Conservation (phyloP, 2,329 filamentous ascomycete genomes). For the Colletotrichum neosansevieriae region DNA sequence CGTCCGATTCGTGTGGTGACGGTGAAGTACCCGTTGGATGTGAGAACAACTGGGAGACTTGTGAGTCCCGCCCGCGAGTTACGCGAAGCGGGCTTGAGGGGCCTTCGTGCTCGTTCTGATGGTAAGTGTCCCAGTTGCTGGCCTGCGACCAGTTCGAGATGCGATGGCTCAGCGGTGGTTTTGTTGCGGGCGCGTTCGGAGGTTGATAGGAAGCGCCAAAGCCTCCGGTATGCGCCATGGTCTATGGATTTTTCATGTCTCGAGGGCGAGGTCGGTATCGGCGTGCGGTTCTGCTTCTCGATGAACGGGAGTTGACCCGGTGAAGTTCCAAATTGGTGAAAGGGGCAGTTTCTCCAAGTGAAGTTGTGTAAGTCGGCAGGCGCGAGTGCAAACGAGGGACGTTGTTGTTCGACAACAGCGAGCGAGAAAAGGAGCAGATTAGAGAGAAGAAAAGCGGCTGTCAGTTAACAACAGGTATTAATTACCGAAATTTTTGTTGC, state of each 20-base stretch:
- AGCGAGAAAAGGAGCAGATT: background rate
- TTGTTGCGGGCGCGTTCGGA: conserved; percentile 6
- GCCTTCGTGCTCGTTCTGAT: conserved; percentile 46
- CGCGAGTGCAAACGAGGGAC: background rate
- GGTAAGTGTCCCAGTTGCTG: conserved; percentile 45
- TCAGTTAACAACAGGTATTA: conserved; percentile 24
- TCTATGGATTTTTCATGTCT: conserved; percentile 35
- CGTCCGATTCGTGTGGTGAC: conserved; percentile 15
- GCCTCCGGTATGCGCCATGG: conserved; percentile 33
- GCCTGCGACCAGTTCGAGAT: conserved; percentile 52
- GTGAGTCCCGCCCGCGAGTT: conserved; percentile 53
- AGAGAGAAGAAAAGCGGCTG: background rate
- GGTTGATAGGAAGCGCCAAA: conserved; percentile 47
- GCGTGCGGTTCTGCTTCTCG: background rate
- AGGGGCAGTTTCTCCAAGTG: conserved; percentile 11
- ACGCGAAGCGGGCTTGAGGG: conserved; percentile 46
- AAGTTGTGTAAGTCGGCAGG: conserved; percentile 7
- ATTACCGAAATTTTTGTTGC: conserved; percentile 8
- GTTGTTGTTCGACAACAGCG: conserved; percentile 7
- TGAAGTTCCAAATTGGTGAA: conserved; percentile 4
- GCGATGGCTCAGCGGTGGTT: conserved; percentile 45
- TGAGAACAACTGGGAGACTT: conserved; percentile 55
- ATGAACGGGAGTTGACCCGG: background rate
- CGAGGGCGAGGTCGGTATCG: conserved; percentile 14
- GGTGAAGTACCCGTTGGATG: conserved; percentile 44